Evolutionary conservation across 257 asterid species (phyloP).

Genomic region (Coffea eugenioides): DNA sequence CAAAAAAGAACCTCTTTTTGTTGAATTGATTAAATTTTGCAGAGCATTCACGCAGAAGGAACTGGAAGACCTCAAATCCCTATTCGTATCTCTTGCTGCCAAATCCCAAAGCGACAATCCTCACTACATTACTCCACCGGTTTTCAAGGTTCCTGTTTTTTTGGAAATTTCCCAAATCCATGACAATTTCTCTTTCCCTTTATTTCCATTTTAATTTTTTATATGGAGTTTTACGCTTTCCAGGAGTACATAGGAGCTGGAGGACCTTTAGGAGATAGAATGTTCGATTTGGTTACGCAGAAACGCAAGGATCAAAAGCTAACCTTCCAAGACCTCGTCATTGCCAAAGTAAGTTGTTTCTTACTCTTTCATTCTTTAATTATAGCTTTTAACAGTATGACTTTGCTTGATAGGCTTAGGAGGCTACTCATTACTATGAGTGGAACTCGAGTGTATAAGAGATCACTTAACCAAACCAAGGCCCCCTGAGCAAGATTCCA

Average conservation of each 20-base stretch:
- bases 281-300: constrained; percentile 72
- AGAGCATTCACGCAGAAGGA: constrained; percentile 70
- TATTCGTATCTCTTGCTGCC: constrained; percentile 65
- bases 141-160: constrained; percentile 56
- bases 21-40: constrained; percentile 1
- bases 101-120: constrained; percentile 51
- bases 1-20: no score
- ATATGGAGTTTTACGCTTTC: not conserved
- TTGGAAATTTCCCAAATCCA: not conserved
- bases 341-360: constrained; percentile 63
- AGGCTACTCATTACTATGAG: not conserved
- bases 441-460: not conserved
- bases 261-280: constrained; percentile 76
- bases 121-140: constrained; percentile 47
- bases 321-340: constrained; percentile 79
- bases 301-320: constrained; percentile 70
- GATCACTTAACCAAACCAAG: not conserved
- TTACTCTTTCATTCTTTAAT: no score
- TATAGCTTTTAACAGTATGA: no score
- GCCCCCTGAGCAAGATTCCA: not conserved
- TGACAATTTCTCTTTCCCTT: not conserved
- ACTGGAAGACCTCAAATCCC: constrained; percentile 64
- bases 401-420: no score
- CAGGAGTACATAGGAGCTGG: constrained; percentile 69
- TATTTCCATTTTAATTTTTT: not conserved